These are phyloP conservation scores for Dothistroma septosporum DNA, from an alignment of 2,329 filamentous ascomycete species.

Conservation along the genomic window DNA sequence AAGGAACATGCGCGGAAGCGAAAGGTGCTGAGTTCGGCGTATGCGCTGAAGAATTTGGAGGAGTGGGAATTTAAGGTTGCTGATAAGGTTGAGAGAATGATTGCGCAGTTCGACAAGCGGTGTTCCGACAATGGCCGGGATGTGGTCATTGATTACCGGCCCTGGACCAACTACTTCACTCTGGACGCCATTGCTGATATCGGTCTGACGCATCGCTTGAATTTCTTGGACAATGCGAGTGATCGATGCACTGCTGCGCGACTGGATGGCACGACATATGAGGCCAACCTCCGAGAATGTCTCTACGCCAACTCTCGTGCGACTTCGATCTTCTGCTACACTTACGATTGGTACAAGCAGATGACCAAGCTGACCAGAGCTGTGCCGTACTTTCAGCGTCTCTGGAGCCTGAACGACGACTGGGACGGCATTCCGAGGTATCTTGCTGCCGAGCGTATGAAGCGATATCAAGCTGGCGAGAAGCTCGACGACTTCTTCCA, in stretches of 20 bases:
- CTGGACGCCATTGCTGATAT: constrained; percentile 40
- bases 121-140: constrained; percentile 30
- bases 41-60: constrained; percentile 40
- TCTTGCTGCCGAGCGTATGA: constrained; percentile 43
- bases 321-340: constrained; percentile 51
- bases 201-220: constrained; percentile 36
- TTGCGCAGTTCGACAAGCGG: constrained; percentile 35
- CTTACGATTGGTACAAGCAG: constrained; percentile 49
- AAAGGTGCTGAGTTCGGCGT: constrained; percentile 38
- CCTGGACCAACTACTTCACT: constrained; percentile 39
- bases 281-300: constrained; percentile 48
- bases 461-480: constrained; percentile 50
- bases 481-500: constrained; percentile 58
- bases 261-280: constrained; percentile 41
- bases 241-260: constrained; percentile 29
- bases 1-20: constrained; percentile 39
- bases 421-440: constrained; percentile 48
- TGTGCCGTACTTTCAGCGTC: constrained; percentile 40
- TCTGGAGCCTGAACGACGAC: constrained; percentile 40
- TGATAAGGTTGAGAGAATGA: constrained; percentile 34
- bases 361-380: constrained; percentile 48
- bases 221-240: constrained; percentile 37
- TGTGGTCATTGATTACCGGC: constrained; percentile 35
- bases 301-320: constrained; percentile 50
- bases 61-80: constrained; percentile 42